Percentiles rank a stretch among this genome's conserved stretches.
phyloP scores from a whole-genome alignment of 257 asterid species.

The Scutellaria baicalensis region DNA sequence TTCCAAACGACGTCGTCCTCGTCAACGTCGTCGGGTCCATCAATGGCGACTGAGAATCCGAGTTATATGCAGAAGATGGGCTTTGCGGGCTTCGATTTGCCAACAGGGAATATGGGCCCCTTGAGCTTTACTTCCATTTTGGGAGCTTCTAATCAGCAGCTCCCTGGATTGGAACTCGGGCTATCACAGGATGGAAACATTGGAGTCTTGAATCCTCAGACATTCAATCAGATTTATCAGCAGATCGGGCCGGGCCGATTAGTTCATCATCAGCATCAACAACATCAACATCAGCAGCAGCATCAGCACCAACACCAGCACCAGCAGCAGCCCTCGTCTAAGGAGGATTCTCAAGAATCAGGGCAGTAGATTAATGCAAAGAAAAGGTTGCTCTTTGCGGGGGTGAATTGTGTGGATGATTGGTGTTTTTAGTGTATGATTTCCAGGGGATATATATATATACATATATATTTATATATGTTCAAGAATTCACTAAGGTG shows the following conservation, averaged over 20 bases:
- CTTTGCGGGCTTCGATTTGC: slow-evolving; percentile 51
- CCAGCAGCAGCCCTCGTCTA: slow-evolving; percentile 32
- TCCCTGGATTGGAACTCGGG: slow-evolving; percentile 74
- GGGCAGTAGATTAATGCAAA: slow-evolving; percentile 24
- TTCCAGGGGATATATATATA: not conserved
- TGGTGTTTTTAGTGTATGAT: slow-evolving; percentile 2
- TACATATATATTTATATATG: not conserved
- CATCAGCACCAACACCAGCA: slow-evolving; percentile 20
- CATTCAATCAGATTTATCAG: slow-evolving; percentile 57
- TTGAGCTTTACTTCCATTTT: slow-evolving; percentile 59
- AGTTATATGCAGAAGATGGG: slow-evolving; percentile 48
- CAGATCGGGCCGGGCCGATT: slow-evolving; percentile 34
- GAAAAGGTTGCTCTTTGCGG: not conserved
- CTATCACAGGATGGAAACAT: slow-evolving; percentile 60
- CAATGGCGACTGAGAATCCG: slow-evolving; percentile 39
- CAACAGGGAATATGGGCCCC: slow-evolving; percentile 31
- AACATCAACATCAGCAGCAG: slow-evolving; percentile 16
- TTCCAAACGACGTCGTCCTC: slow-evolving; percentile 36
- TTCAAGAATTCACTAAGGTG: slow-evolving; percentile 10
- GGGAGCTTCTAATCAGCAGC: slow-evolving; percentile 37
- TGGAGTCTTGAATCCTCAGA: slow-evolving; percentile 46
- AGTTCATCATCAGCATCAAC: slow-evolving; percentile 18
- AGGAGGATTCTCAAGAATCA: slow-evolving; percentile 57
- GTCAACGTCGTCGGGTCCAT: slow-evolving; percentile 31
- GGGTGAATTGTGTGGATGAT: slow-evolving; percentile 16